A percentile compares a stretch with the other conserved stretches of the same genome.
Evolutionary conservation across 2,329 filamentous ascomycete genomes (phyloP).

Genomic region (Fusarium setosum): DNA sequence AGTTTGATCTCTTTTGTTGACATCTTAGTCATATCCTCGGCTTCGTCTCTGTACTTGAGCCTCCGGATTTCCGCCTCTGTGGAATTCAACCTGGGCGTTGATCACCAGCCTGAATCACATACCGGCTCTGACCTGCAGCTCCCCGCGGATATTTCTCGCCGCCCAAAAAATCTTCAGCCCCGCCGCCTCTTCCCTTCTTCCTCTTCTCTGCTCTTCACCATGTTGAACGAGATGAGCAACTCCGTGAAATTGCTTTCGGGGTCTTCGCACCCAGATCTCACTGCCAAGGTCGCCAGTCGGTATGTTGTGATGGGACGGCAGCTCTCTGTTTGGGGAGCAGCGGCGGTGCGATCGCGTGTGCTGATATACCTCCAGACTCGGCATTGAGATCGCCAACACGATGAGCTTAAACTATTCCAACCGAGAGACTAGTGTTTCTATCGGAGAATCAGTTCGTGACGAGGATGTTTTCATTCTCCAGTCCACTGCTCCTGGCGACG

Average conservation of each 20-base stretch:
- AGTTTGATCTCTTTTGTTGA: constrained; percentile 34
- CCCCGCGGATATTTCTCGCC: constrained; percentile 38
- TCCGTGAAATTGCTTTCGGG: constrained; percentile 65
- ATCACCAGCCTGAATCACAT: constrained; percentile 34
- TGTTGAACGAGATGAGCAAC: constrained; percentile 61
- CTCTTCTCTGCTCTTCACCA: constrained; percentile 42
- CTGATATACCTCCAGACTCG: constrained; percentile 65
- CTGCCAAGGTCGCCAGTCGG: constrained; percentile 58
- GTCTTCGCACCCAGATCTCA: constrained; percentile 61
- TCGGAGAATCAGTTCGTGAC: constrained; percentile 94
- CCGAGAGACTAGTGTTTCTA: constrained; percentile 89
- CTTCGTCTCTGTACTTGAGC: not conserved
- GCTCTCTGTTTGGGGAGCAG: constrained; percentile 3
- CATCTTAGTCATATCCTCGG: constrained; percentile 31
- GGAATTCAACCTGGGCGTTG: constrained; percentile 21
- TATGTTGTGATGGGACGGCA: constrained; percentile 43
- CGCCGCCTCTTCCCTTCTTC: constrained; percentile 40
- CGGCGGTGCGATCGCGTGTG: constrained; percentile 14
- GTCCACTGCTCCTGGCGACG: constrained; percentile 93
- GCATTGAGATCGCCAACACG: constrained; percentile 82
- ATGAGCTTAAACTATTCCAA: constrained; percentile 88
- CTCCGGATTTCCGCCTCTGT: not conserved
- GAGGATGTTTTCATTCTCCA: constrained; percentile 99
- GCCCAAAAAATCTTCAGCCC: constrained; percentile 43
- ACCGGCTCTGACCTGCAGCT: constrained; percentile 15